Base-by-base conservation (phyloP, 2,329 filamentous ascomycete genomes). In the Podosphaera fusca region DNA sequence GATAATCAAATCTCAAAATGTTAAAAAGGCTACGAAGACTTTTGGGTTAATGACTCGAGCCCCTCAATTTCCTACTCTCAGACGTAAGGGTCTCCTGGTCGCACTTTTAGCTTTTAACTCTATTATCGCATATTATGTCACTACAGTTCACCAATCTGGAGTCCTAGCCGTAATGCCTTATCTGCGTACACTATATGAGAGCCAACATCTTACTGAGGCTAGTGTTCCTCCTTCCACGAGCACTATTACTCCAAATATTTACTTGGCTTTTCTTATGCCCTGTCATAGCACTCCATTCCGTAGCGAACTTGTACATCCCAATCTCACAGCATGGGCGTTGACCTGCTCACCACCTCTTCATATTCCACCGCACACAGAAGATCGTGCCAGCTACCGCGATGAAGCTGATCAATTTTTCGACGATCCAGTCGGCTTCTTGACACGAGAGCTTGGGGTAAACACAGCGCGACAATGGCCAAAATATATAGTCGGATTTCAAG, bases 231-330 rank as follows among this genome's bases (percentile, higher is more conserved):
- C 12, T 14, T 31, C 21, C n/a, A 35, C 35, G 4, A 35, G 29
- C 34, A 21, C 36, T 21, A 35, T 10, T 35, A 35, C 14, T 10
- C 12, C 40, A 21, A 10, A 33, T 21, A 29, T 45, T 33, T 33
- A 31, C 14, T 79, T 82, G 38, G 83, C 84, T 29, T 95, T 96
- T 70, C 76, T 98, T 31, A 94, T 89, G 77, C 92, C 92, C 8
- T 98, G 92, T 71, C 92, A 98, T 73, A 86, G 85, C 62, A 96
- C 90, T 0, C 90, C 92, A 2, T 96, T 92, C 90, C 84, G 89
- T 64, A 88, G 84, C 14, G 85, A 94, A 65, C 76, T 96, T 45
- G 74, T 94, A 59, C 79, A 92, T 65, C 79, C 86, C 0, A 71
- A 73, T 35, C 80, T 95, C 56, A 71, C 79, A 58, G 88, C 87